Evolutionary conservation across 2,329 filamentous ascomycete species (phyloP), one percentile per base, ranked within the genome.

Genomic region (Talaromyces sp.): DNA sequence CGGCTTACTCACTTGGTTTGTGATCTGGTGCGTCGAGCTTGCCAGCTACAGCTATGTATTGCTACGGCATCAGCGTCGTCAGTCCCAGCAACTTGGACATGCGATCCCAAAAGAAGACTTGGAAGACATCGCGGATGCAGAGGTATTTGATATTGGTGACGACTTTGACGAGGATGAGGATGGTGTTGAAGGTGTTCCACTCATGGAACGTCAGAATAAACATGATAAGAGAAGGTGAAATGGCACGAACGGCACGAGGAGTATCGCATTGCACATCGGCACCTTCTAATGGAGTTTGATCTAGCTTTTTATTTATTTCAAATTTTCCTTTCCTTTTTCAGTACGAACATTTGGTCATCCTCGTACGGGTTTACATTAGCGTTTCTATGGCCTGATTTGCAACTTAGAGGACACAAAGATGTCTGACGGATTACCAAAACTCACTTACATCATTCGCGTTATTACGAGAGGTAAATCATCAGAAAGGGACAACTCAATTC

Each of bases 61-160:
- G 37, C 17, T 62, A 45, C 61, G 19, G n/a, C 59, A 68, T 47
- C 39, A 47, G 33, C 61, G 59, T 39, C 61, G 66, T 15, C 56
- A 63, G 61, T 50, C 39, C 43, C 47, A 62, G 47, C 9, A 54
- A 43, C 64, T 60, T 7, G 58, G 52, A 15, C 61, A 61, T 31
- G 17, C 58, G 11, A 54, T 64, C 11, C 56, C 52, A 4, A 63
- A 43, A 11, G 60, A 60, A 13, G 61, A 66, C 22, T 59, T 58
- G 43, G 64, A 66, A 2, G 54, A 58, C 2, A 57, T 63, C 17
- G 49, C 31, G 19, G 50, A 61, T 37, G 59, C 58, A 37, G 61
- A 61, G 54, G 37, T 62, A 1, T 66, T 66, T 52, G 64, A 68
- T 35, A 61, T 67, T 9, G 60, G 62, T 35, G 61, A 56, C n/a